These are phyloP conservation scores for Pleurotus pulmonarius DNA, from an alignment of 768 basidiomycete genomes.

Conservation along the genomic window DNA sequence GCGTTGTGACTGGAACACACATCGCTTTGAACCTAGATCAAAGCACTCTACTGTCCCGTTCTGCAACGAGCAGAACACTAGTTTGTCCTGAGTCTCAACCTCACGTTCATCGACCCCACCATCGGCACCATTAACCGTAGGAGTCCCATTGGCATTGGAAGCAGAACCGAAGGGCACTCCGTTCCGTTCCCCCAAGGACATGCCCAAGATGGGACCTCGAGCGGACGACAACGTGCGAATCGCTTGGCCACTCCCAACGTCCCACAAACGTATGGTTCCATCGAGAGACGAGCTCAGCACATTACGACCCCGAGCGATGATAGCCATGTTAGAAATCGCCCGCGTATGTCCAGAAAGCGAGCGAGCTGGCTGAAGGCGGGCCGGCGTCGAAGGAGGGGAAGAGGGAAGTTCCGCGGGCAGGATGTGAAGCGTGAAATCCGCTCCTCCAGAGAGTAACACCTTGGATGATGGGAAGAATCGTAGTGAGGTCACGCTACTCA, in stretches of 20 bases:
- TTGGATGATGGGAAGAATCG: slow-evolving; percentile 69
- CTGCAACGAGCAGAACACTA: slow-evolving; percentile 52
- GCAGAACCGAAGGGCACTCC: background rate
- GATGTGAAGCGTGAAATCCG: slow-evolving; percentile 65
- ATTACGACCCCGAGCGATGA: slow-evolving; percentile 64
- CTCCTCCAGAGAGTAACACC: slow-evolving; percentile 66
- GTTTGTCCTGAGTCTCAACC: slow-evolving; percentile 43
- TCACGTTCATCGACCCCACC: slow-evolving; percentile 28
- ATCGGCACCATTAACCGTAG: background rate
- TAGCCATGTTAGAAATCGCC: slow-evolving; percentile 57
- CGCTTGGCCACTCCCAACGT: slow-evolving; percentile 52
- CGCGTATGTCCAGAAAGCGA: slow-evolving; percentile 65
- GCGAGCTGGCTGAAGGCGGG: slow-evolving; percentile 48
- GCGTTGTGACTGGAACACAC: slow-evolving; percentile 15
- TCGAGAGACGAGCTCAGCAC: slow-evolving; percentile 68
- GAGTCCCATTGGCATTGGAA: background rate
- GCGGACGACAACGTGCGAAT: slow-evolving; percentile 40
- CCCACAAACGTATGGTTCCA: slow-evolving; percentile 69
- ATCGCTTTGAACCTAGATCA: slow-evolving; percentile 43
- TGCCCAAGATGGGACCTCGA: slow-evolving; percentile 37
- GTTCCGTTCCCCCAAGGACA: slow-evolving; percentile 36
- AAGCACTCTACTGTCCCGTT: slow-evolving; percentile 53
- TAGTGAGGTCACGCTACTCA: slow-evolving; percentile 52
- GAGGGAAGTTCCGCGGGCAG: slow-evolving; percentile 47
- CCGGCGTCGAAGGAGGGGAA: slow-evolving; percentile 19